Evolutionary conservation across 805 yeast genomes (phyloP), one percentile per base, ranked within the genome.

Genomic region (Isabelozyma rhagii): DNA sequence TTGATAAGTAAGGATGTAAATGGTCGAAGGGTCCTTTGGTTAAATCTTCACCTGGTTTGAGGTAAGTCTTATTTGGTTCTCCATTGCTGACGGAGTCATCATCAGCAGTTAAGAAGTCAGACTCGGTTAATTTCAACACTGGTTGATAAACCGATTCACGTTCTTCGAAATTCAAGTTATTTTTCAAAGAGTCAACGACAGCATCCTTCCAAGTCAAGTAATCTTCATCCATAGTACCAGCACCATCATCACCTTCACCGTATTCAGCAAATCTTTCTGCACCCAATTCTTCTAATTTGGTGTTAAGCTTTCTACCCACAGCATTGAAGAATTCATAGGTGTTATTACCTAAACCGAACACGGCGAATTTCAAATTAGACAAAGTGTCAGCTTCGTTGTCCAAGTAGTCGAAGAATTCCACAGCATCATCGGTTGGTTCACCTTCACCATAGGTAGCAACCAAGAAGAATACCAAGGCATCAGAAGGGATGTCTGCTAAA

Each of bases 361-460:
- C 78, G 51, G 91, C 80, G 69, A 72, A 91, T 57, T 79, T 82
- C 53, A 91, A 62, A 52, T 79, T 80, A 7, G 77, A 62, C 58
- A 92, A 74, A 41, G 72, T 79, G 21, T 80, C 80, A 27, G 81
- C 84, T 46, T 78, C 81, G 47, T 75, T 68, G 34, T 83, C 80
- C 60, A 92, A 78, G 62, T 73, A 83, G 50, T 85, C 87, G 63
- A 82, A 84, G 65, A 94, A 89, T 39, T 82, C 83, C 41, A 81
- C 80, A n/a, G 97, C 94, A 59, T 89, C 89, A 67, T 93, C 99
- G 11, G 99, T 93, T 58, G 96, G 96, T 67, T 93, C 99, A 64
- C 99, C 99, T 72, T 93, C 99, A 59, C 99, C 99, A 61, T 94
- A 94, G 9, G 97, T 90, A 31, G 98, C 94, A 72, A 91, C 76